A percentile compares a stretch with the other conserved stretches of the same genome.
These are phyloP conservation scores for Microsporum ferrugineum DNA, from an alignment of 2,329 filamentous ascomycete species.

Conservation along the genomic window DNA sequence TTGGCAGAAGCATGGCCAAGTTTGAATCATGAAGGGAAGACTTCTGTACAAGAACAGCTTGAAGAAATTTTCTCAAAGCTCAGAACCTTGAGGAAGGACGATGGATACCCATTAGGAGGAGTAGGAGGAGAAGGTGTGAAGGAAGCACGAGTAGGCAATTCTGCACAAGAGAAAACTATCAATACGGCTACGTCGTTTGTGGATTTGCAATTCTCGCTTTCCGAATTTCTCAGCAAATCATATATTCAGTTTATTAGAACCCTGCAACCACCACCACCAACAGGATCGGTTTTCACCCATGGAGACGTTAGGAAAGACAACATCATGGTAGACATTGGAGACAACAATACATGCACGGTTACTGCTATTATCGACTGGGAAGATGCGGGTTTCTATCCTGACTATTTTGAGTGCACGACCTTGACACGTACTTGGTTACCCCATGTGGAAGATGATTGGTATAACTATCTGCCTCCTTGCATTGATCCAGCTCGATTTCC, in stretches of 20 bases:
- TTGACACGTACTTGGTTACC: neutral
- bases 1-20: constrained; percentile 18
- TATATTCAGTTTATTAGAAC: no score
- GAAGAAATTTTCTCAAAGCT: constrained; percentile 16
- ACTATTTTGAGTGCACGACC: no score
- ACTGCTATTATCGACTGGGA: no score
- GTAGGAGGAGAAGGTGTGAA: constrained; percentile 20
- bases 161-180: constrained; percentile 14
- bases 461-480: constrained; percentile 18
- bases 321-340: no score
- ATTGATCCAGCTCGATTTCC: constrained; percentile 17
- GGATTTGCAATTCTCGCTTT: no score
- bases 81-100: constrained; percentile 15
- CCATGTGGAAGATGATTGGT: constrained; percentile 18
- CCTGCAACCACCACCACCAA: no score
- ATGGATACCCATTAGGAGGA: constrained; percentile 16
- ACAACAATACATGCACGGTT: no score
- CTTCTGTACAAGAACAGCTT: constrained; percentile 10
- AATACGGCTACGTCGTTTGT: constrained; percentile 10
- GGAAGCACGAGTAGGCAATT: constrained; percentile 16
- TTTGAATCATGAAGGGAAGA: constrained; percentile 16
- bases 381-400: no score
- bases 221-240: no score
- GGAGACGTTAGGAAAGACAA: no score
- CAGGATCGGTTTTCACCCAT: no score